Evolutionary conservation across 768 basidiomycete species (phyloP), one percentile per base, ranked within the genome.

Genomic region (Lenzites betulinus): DNA sequence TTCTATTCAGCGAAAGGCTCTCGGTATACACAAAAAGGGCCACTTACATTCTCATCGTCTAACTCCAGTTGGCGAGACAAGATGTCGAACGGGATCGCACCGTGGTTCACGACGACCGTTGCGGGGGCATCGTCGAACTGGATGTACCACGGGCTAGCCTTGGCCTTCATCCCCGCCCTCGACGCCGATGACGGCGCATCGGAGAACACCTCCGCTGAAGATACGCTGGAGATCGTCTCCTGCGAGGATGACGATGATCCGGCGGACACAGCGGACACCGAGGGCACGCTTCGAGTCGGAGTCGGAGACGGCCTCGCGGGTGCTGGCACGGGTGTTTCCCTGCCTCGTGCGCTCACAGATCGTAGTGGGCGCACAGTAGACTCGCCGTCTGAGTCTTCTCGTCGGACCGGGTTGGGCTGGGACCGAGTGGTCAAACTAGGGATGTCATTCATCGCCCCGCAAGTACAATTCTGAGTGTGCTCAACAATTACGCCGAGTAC

Each of bases 81-180:
- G 8, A 63, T 36, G 1, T 60, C 43, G 62, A 69, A 74, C 22
- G 70, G 54, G 13, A 77, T 69, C 0, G 76, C 77, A 13, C 73
- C 76, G 33, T 72, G 73, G 22, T 67, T 56, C 4, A 75, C 55
- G 36, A 67, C 66, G 12, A 72, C 72, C 23, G 73, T 72, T 52
- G 60, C 67, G 3, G 82, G 82, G 35, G 76, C 70, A 33, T 72
- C 76, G 15, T 55, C 67, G 44, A 71, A 81, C 50, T 83, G 75
- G 48, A 85, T 72, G 8, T 67, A 69, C 79, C 80, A 62, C 7
- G 30, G 30, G 30, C 44, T 15, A 13, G 18, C 36, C 6, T 53
- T 58, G 48, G 30, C 51, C 28, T 20, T 28, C 18, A 36, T 33
- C 18, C 49, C 7, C 20, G 50, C 43, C 20, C 38, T 49, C 18